Evolutionary conservation across 371 early-diverging fungal genomes (phyloP), one percentile per base, ranked within the genome.

Genomic region (Umbelopsis sp.): DNA sequence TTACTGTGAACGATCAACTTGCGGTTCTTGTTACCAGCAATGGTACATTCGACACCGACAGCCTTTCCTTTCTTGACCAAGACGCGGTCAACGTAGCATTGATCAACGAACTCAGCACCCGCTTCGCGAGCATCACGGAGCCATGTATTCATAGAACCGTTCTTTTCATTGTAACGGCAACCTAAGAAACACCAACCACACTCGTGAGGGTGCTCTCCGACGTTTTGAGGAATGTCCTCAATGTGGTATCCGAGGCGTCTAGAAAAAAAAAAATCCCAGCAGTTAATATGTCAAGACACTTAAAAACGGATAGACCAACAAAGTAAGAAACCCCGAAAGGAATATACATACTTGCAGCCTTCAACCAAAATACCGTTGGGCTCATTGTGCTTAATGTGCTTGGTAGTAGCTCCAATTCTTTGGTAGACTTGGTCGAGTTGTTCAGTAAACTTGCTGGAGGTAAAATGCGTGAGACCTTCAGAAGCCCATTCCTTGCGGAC

Each of bases 401-500:
- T 67, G 1, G 80, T 82, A 1, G 80, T 70, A 20, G 90, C 87
- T 18, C 89, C 88, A 63, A 88, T 79, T 37, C 91, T 83, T 16
- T 76, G 74, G 52, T 70, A 75, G 16, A 91, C 85, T 38, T 74
- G 69, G 45, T 91, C 89, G n/a, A 92, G 67, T 50, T 80, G 74
- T 3, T 69, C 57, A 9, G 76, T 38, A 65, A 77, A 80, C 75
- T 77, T 62, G 41, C 12, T 44, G 1, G 88, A 77, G 4, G 72
- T 37, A 62, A 92, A 91, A 71, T 87, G 77, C 29, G 76, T 71
- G 16, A 93, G 77, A n/a, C 89, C 88, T 66, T 82, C 71, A 37
- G 78, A 77, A 24, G 90, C 87, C 93, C 93, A 93, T 71, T 93
- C 92, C 72, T 89, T 84, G 11, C 92, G 86, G 14, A 90, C 83